A percentile compares a stretch with the other conserved stretches of the same genome.
Conservation (phyloP, 768 basidiomycete genomes). For the Mycena floridula region DNA sequence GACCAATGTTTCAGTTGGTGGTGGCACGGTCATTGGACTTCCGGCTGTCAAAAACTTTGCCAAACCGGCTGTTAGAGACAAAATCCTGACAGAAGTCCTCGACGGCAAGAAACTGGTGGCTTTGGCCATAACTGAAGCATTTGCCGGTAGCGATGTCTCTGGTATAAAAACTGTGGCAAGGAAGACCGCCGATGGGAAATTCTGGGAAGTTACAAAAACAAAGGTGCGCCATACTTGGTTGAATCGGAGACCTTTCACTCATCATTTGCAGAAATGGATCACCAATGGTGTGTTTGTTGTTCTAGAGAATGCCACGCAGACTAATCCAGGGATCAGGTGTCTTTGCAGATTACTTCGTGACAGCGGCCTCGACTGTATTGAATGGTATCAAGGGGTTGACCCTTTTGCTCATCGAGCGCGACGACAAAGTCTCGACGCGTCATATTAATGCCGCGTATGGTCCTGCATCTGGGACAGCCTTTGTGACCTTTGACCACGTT, state of each 20-base stretch:
- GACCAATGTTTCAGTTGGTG: slow-evolving; percentile 24
- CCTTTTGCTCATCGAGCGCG: slow-evolving; percentile 79
- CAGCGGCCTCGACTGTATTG: slow-evolving; percentile 49
- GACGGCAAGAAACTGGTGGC: slow-evolving; percentile 74
- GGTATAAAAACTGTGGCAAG: slow-evolving; percentile 70
- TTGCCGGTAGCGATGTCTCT: slow-evolving; percentile 77
- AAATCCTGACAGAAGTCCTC: slow-evolving; percentile 59
- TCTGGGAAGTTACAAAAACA: slow-evolving; percentile 83
- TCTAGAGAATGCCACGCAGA: slow-evolving; percentile 12
- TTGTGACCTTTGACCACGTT: slow-evolving; percentile 72
- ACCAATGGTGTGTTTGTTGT: slow-evolving; percentile 74
- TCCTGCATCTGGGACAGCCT: slow-evolving; percentile 76
- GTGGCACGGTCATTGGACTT: slow-evolving; percentile 76
- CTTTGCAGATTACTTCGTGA: slow-evolving; percentile 61
- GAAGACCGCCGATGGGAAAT: slow-evolving; percentile 74
- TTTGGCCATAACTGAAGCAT: slow-evolving; percentile 85
- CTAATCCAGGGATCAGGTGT: too few relatives aligned
- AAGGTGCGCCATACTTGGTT: slow-evolving; percentile 33
- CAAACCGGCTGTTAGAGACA: slow-evolving; percentile 44
- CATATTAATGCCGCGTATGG: slow-evolving; percentile 84
- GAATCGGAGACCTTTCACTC: slow-evolving; percentile 2
- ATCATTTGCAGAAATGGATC: slow-evolving; percentile 76
- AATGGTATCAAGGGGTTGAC: slow-evolving; percentile 56
- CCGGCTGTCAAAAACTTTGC: slow-evolving; percentile 86
- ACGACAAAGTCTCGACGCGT: slow-evolving; percentile 78